Conservation (phyloP, 306 rosid genomes). For the Rosa rugosa region DNA sequence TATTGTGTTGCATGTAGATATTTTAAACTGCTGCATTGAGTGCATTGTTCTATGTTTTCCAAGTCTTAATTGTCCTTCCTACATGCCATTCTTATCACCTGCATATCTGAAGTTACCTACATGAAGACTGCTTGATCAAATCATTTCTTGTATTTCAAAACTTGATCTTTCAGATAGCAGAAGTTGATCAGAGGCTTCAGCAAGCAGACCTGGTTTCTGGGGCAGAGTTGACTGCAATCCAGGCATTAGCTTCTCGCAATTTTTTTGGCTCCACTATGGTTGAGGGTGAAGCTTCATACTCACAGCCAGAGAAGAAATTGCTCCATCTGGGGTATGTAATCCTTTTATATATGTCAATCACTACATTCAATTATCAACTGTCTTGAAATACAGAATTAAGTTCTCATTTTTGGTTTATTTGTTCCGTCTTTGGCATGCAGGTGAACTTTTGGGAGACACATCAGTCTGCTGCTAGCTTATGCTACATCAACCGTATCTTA, state of each 20-base stretch:
- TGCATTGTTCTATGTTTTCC: no score
- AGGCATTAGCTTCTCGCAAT: slow-evolving; percentile 77
- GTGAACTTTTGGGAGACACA: background rate
- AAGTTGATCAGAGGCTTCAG: slow-evolving; percentile 76
- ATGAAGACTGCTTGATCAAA: background rate
- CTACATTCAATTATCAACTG: background rate
- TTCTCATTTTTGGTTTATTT: background rate
- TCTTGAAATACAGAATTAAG: background rate
- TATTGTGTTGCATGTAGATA: background rate
- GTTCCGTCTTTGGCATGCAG: background rate
- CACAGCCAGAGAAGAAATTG: slow-evolving; percentile 73
- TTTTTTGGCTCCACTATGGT: slow-evolving; percentile 62
- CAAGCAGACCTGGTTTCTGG: slow-evolving; percentile 75
- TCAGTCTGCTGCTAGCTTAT: background rate
- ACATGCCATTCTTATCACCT: background rate
- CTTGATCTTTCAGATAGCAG: slow-evolving; percentile 51
- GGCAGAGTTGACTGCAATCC: slow-evolving; percentile 65
- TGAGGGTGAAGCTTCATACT: slow-evolving; percentile 58
- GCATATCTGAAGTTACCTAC: background rate
- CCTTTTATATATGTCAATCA: background rate
- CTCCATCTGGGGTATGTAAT: slow-evolving; percentile 68
- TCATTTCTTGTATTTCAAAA: background rate
- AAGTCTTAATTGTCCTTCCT: background rate
- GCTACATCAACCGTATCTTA: background rate
- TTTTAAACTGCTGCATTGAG: background rate